These are phyloP conservation scores for Verticillium isaacii DNA, from an alignment of 2,329 filamentous ascomycete species.

Conservation along the genomic window DNA sequence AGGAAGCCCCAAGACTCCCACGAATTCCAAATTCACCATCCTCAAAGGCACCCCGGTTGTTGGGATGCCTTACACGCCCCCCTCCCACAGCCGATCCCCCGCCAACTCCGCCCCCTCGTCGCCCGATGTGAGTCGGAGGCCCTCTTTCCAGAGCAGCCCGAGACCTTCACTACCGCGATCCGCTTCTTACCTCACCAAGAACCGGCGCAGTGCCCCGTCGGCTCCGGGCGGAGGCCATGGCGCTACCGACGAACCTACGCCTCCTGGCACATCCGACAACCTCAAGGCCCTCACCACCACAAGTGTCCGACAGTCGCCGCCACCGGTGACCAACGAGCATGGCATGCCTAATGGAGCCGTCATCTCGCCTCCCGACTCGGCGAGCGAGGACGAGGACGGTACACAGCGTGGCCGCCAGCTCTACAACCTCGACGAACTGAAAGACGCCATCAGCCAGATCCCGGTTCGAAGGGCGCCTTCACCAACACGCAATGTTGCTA, in stretches of 20 bases:
- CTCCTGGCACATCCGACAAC: constrained; percentile 45
- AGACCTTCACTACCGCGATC: constrained; percentile 57
- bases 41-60: constrained; percentile 15
- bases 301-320: constrained; percentile 76
- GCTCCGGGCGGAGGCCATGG: constrained; percentile 18
- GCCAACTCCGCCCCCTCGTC: constrained; percentile 54
- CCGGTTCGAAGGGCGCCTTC: constrained; percentile 51
- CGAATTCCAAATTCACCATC: constrained; percentile 5
- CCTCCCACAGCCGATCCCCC: constrained; percentile 57
- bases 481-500: constrained; percentile 45
- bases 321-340: constrained; percentile 67
- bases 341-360: constrained; percentile 79
- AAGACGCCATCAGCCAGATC: constrained; percentile 79
- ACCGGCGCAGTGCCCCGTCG: constrained; percentile 54
- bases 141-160: constrained; percentile 47
- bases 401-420: constrained; percentile 42
- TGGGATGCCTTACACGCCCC: constrained; percentile 86
- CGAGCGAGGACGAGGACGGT: constrained; percentile 75
- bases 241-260: constrained; percentile 35
- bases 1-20: not conserved
- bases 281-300: constrained; percentile 42
- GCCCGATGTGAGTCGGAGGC: constrained; percentile 52
- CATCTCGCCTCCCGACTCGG: constrained; percentile 89
- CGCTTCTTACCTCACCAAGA: constrained; percentile 60
- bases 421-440: constrained; percentile 60